phyloP scores from a whole-genome alignment of 345 rosid genomes.

The Arabidopsis arenosa region DNA sequence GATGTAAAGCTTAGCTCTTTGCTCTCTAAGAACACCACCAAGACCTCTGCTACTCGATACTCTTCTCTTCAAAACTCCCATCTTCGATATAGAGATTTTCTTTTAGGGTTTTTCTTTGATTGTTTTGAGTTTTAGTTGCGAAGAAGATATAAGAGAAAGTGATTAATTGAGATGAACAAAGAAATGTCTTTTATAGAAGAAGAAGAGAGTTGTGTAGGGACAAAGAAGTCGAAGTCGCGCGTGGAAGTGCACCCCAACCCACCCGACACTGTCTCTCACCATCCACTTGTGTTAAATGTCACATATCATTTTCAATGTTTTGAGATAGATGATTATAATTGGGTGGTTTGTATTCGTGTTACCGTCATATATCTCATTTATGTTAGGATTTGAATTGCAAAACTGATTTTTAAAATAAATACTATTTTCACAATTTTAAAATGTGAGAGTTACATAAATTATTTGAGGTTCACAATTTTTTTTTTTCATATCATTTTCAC shows the following conservation, averaged over 20 bases:
- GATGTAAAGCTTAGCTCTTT: constrained; percentile 82
- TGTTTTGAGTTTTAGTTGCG: constrained; percentile 18
- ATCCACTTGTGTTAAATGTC: constrained; percentile 45
- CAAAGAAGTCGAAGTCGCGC: constrained; percentile 41
- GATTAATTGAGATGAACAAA: constrained; percentile 17
- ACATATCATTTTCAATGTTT: constrained; percentile 33
- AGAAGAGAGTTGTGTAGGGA: constrained; percentile 38
- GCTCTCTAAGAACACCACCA: constrained; percentile 82
- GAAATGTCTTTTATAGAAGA: constrained; percentile 26
- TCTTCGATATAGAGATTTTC: constrained; percentile 26
- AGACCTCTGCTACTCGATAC: constrained; percentile 61
- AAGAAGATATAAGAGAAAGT: constrained; percentile 18
- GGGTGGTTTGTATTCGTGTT: constrained; percentile 13
- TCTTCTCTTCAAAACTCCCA: constrained; percentile 75
- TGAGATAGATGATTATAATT: not conserved
- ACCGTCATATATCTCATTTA: not conserved
- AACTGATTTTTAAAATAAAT: not conserved
- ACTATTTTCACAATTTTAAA: not conserved
- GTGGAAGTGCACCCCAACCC: constrained; percentile 44
- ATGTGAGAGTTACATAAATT: not conserved
- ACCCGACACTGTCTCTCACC: constrained; percentile 43
- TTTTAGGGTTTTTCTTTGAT: not conserved
- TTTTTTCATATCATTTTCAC: not conserved
- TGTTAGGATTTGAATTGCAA: not conserved
- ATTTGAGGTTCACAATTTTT: not conserved